Base-by-base conservation (phyloP, 1,284 basidiomycete genomes). In the Cryptococcus hybrid region DNA sequence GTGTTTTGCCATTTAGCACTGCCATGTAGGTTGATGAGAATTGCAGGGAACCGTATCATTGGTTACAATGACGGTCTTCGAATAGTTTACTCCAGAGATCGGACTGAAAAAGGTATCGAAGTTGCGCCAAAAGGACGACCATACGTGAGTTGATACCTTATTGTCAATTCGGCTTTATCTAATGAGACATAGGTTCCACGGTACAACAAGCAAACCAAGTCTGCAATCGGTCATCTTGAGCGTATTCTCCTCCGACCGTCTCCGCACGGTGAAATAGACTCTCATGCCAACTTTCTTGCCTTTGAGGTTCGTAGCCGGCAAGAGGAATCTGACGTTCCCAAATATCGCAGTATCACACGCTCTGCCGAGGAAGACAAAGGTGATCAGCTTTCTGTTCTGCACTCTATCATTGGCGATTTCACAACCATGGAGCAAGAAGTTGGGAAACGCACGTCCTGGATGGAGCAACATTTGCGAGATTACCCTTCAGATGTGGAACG, bases 381-480 rank as follows among this genome's bases (percentile, higher is more conserved):
- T 5, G 64, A 64, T 7, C 65, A 62, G 7, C 38, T 49, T 4
- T 61, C 55, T 7, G 56, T 47, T 0, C 44, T 66, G 13, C 56
- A 65, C 44, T 52, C 43, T 18, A 54, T 62, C 1, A 59, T 75
- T 2, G 65, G 67, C 5, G 54, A 55, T 2, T 65, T 68, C 8
- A 59, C 70, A 1, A 71, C 69, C 1, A 47, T 68, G 2, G 72
- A 75, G 48, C 63, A 69, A 15, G 59, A 65, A 18, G 48, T 71
- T 3, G 63, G 67, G 12, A 40, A 49, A 5, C 61, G 59, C 7
- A 73, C 66, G 0, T 50, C 55, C n/a, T 69, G 70, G 15, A 64
- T 64, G 18, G 75, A 78, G 56, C 49, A 59, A 15, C 63, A 68
- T 46, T 60, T 76, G 1, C 51, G 59, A 5, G 50, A 53, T 0